phyloP scores from a whole-genome alignment of 306 rosid genomes.

The Cucurbita ficifolia region DNA sequence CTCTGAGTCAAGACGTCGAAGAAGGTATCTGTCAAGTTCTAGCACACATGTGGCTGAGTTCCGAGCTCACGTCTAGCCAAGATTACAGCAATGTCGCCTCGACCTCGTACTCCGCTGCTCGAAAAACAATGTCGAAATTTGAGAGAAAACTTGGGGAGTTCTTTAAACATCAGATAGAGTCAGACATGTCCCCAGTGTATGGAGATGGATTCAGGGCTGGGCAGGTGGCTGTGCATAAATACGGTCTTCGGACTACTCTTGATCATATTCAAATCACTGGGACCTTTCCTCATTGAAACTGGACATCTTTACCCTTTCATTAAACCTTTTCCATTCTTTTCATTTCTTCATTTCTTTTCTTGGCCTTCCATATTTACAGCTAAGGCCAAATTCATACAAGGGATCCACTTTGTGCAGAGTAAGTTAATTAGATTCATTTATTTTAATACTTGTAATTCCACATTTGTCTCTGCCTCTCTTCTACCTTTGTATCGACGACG shows the following conservation, averaged over 20 bases:
- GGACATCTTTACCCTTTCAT: constrained; percentile 5
- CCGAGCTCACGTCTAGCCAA: constrained; percentile 51
- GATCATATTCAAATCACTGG: constrained; percentile 78
- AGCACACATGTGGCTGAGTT: constrained; percentile 89
- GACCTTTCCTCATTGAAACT: constrained; percentile 48
- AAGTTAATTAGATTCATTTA: constrained; percentile 16
- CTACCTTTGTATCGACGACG: neutral
- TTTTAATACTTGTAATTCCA: constrained; percentile 13
- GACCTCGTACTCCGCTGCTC: constrained; percentile 39
- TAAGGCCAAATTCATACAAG: constrained; percentile 26
- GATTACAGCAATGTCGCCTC: constrained; percentile 32
- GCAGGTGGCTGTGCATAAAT: constrained; percentile 61
- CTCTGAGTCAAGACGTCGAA: constrained; percentile 85
- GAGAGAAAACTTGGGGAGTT: constrained; percentile 90
- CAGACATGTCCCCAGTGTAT: constrained; percentile 88
- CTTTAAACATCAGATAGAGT: constrained; percentile 86
- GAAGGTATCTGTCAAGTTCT: constrained; percentile 98
- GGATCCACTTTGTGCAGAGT: constrained; percentile 8
- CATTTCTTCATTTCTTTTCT: constrained; percentile 23
- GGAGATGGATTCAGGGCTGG: constrained; percentile 96
- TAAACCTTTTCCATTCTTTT: constrained; percentile 6
- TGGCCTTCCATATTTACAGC: constrained; percentile 44
- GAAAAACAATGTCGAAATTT: constrained; percentile 38
- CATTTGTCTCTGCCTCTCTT: neutral
- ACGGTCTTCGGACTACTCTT: constrained; percentile 73